These are phyloP conservation scores for Fusarium oligoseptatum DNA, from an alignment of 2,329 filamentous ascomycete genomes.

Conservation along the genomic window DNA sequence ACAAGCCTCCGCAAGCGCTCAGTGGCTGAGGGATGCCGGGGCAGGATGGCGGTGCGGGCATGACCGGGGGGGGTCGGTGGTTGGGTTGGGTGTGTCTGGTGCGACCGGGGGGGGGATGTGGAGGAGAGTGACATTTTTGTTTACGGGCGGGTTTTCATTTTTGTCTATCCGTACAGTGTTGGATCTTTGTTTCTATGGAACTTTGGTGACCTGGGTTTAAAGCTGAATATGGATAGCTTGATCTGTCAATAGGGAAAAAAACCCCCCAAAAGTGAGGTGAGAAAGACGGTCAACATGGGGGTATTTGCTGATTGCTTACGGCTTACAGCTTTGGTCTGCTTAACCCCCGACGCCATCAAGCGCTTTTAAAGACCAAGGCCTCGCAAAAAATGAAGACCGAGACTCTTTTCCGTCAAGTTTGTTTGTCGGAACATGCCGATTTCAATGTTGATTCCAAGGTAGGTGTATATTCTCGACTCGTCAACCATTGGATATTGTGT, in stretches of 20 bases:
- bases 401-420: too few relatives aligned
- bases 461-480: neutral
- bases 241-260: neutral
- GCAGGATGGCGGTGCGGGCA: slow-evolving; percentile 4
- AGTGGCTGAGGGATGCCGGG: slow-evolving; percentile 15
- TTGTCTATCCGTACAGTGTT: neutral
- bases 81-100: neutral
- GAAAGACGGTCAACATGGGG: neutral
- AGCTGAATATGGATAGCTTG: neutral
- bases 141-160: neutral
- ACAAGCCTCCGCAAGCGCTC: slow-evolving; percentile 17
- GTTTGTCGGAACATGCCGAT: neutral
- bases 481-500: neutral
- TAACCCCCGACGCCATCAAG: neutral
- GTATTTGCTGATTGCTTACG: neutral
- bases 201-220: neutral
- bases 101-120: neutral
- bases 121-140: slow-evolving; percentile 6
- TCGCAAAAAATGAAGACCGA: too few relatives aligned
- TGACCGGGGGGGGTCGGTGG: neutral
- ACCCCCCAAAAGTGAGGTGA: neutral
- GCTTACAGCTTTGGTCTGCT: neutral
- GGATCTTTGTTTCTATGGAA: neutral
- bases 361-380: neutral
- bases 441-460: neutral